Evolutionary conservation across 108 stramenopile genomes (phyloP).

Genomic region (Nannochloropsis gaditana): DNA sequence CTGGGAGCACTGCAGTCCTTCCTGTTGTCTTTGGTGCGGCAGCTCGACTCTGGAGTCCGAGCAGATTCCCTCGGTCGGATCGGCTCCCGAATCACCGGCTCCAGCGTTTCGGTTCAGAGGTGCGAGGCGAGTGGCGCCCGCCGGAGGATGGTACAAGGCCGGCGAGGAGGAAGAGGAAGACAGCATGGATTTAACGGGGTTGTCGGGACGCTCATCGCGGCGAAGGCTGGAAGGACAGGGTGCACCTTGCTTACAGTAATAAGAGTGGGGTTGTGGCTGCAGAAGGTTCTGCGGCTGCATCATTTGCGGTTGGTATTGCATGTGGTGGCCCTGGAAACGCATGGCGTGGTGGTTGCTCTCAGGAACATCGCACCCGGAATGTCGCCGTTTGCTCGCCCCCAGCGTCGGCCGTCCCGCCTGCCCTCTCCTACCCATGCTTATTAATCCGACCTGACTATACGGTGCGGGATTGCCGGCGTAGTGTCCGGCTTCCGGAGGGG

Average conservation of each 20-base stretch:
- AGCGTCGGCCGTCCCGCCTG: background rate
- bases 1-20: background rate
- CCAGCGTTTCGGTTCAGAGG: too few relatives aligned
- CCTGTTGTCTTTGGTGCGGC: background rate
- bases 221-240: too few relatives aligned
- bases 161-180: slow-evolving; percentile 17
- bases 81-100: too few relatives aligned
- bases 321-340: background rate
- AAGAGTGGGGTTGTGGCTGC: background rate
- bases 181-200: background rate
- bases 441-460: too few relatives aligned
- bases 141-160: background rate
- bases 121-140: background rate
- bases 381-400: background rate
- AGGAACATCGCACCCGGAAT: background rate
- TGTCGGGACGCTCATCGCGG: too few relatives aligned
- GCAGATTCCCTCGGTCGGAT: too few relatives aligned
- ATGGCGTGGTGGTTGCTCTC: background rate
- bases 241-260: background rate
- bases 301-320: background rate
- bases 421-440: too few relatives aligned
- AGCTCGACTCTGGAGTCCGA: background rate
- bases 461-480: too few relatives aligned
- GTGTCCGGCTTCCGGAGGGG: too few relatives aligned
- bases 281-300: background rate